Evolutionary conservation across 345 rosid species (phyloP).

Genomic region (Citrus hindsii): DNA sequence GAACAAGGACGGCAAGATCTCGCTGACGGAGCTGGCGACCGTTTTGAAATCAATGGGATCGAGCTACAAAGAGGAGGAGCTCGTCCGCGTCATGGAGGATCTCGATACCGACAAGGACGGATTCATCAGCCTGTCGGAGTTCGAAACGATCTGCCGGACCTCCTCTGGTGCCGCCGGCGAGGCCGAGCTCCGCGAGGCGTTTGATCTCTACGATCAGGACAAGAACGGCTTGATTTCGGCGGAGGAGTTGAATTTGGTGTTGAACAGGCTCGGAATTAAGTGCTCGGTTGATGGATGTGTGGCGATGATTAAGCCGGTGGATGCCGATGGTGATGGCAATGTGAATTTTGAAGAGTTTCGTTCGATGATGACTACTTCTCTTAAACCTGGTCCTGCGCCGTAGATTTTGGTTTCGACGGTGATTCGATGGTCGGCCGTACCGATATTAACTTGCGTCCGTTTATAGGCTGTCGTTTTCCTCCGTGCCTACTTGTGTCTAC

Average conservation of each 20-base stretch:
- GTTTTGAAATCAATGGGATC: constrained; percentile 70
- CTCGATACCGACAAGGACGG: constrained; percentile 84
- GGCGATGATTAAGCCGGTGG: constrained; percentile 67
- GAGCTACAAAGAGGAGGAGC: constrained; percentile 37
- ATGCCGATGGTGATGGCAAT: constrained; percentile 77
- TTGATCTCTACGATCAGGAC: constrained; percentile 80
- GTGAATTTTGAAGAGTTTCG: constrained; percentile 82
- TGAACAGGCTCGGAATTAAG: constrained; percentile 59
- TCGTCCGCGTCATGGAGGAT: constrained; percentile 61
- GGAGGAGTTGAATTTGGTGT: constrained; percentile 60
- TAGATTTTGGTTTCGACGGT: background rate
- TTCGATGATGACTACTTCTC: constrained; percentile 56
- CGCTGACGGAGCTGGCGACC: constrained; percentile 52
- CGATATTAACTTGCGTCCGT: background rate
- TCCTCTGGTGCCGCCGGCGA: constrained; percentile 28
- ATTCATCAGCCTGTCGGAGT: constrained; percentile 55
- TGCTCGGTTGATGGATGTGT: constrained; percentile 67
- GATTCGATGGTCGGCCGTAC: background rate
- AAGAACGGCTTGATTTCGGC: constrained; percentile 75
- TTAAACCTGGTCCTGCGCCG: background rate
- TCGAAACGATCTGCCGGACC: constrained; percentile 53
- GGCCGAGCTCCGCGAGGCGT: constrained; percentile 81
- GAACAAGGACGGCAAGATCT: constrained; percentile 92
- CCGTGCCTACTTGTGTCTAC: too few relatives aligned
- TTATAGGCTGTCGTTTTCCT: background rate